These are phyloP conservation scores for Cyclocybe cylindracea DNA, from an alignment of 768 basidiomycete genomes.

Conservation along the genomic window DNA sequence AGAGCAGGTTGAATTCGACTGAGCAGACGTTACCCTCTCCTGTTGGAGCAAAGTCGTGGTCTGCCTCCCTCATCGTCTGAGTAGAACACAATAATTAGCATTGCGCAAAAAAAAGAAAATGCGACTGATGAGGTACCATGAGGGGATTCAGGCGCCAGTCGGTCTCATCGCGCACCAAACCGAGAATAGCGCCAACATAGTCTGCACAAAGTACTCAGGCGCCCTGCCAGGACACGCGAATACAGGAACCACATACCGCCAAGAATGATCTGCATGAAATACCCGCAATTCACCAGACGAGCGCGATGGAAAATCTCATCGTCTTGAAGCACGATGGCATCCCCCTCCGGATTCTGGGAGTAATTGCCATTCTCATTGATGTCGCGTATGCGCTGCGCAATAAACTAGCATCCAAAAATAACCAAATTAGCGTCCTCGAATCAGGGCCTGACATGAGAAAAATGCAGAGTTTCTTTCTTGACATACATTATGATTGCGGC, in stretches of 20 bases:
- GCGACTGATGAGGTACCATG: constrained; percentile 37
- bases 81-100: neutral
- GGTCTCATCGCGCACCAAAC: constrained; percentile 61
- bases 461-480: neutral
- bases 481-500: constrained; percentile 74
- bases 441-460: neutral
- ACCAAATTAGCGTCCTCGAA: constrained; percentile 8
- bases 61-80: constrained; percentile 49
- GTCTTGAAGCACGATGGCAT: constrained; percentile 46
- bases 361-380: constrained; percentile 68
- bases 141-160: constrained; percentile 73
- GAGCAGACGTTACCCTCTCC: constrained; percentile 79
- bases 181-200: constrained; percentile 76
- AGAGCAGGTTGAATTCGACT: constrained; percentile 70
- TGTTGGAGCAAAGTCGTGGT: constrained; percentile 56
- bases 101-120: neutral
- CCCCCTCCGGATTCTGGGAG: constrained; percentile 8
- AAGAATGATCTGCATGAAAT: constrained; percentile 70
- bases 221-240: neutral
- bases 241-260: constrained; percentile 33
- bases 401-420: constrained; percentile 45
- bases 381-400: constrained; percentile 63
- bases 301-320: constrained; percentile 78
- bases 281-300: constrained; percentile 72
- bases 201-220: constrained; percentile 33